Base-by-base conservation (phyloP, 768 basidiomycete species). In the Lanmaoa rubissima region DNA sequence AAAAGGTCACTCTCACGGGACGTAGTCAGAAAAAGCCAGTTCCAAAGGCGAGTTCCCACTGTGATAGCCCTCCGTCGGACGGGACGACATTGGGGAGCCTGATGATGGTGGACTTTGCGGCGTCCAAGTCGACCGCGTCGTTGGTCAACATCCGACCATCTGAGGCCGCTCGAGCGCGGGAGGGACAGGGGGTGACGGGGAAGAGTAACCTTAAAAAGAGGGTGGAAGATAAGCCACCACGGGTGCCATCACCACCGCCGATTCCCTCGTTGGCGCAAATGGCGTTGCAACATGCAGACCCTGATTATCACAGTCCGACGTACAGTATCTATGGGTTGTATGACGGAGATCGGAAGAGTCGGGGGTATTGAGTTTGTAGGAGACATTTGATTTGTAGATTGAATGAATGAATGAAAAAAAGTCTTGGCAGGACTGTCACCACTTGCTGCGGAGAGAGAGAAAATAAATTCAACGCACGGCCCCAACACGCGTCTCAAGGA, bases 261-360 rank as follows among this genome's bases (percentile, higher is more conserved):
- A 67, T 90, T 41, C 89, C 88, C 12, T 88, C 88, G 26, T 69
- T 92, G 51, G 76, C 87, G 10, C 90, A 91, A 71, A 69, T 92
- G 88, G 89, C 80, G 48, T 67, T 91, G 65, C 79, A 82, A 44
- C 86, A 87, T 58, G 70, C 74, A 2, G 82, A 87, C 54, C 80
- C 82, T 5, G 82, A 82, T 47, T 91, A 92, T 58, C 78, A 84
- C 58, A 90, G 90, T 64, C 88, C 90, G 17, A 92, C 90, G 6
- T 92, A 92, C 62, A 92, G 90, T 67, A 82, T 92, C 53, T 92
- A 87, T 65, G 86, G 86, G 40, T 61, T 90, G 61, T 91, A 91
- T 65, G 86, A 83, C 51, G 76, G 72, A 28, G 84, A 85, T 43
- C 73, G 82, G 61, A 88, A 82, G 73, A 84, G 84, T 49, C 62